Evolutionary conservation across 1,139 yeast species (phyloP).

Genomic region (Saccharomyces hybrid): DNA sequence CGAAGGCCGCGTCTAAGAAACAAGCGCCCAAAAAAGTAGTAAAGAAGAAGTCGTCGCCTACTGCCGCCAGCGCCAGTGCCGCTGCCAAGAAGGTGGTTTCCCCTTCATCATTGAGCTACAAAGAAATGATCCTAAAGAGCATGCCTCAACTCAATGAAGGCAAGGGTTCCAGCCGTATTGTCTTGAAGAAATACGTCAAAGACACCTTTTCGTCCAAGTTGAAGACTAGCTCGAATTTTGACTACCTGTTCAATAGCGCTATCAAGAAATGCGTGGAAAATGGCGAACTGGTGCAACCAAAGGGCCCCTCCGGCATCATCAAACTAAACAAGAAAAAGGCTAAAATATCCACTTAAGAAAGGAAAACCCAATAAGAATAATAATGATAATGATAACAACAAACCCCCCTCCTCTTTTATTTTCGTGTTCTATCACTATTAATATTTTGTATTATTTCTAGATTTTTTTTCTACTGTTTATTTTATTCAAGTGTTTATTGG

Average conservation of each 20-base stretch:
- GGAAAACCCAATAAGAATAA: not conserved
- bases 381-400: not conserved
- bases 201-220: constrained; percentile 40
- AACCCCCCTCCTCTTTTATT: not conserved
- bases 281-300: constrained; percentile 78
- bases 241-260: constrained; percentile 68
- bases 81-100: constrained; percentile 8
- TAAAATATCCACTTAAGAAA: constrained; percentile 8
- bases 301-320: constrained; percentile 51
- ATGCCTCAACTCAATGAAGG: constrained; percentile 21
- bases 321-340: constrained; percentile 28
- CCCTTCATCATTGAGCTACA: constrained; percentile 18
- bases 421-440: not conserved
- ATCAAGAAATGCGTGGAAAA: constrained; percentile 72
- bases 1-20: constrained; percentile 3
- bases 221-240: constrained; percentile 57
- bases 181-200: constrained; percentile 53
- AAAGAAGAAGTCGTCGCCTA: constrained; percentile 1
- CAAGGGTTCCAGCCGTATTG: constrained; percentile 45
- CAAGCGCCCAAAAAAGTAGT: constrained; percentile 3
- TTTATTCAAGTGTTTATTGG: not conserved
- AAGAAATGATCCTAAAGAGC: constrained; percentile 24
- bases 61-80: not conserved
- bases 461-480: not conserved
- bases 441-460: not conserved